Conservation (phyloP, 352 stramenopile genomes). For the Globisporangium iwayamae region DNA sequence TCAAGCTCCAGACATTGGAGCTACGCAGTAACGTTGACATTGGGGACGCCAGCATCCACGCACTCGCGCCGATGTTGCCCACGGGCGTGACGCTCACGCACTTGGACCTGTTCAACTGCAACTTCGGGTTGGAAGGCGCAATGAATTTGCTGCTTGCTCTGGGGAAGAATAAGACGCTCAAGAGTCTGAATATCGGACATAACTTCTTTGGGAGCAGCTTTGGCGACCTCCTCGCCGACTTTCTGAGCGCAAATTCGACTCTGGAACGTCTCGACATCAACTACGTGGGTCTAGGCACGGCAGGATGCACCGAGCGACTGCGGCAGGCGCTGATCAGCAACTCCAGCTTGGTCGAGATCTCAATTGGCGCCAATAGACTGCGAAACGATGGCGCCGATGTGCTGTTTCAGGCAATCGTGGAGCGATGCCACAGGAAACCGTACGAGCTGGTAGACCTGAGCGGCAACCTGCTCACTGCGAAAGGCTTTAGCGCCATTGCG, state of each 20-base stretch:
- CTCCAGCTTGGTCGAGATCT: slow-evolving; percentile 39
- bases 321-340: slow-evolving; percentile 51
- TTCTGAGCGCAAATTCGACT: slow-evolving; percentile 50
- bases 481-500: slow-evolving; percentile 37
- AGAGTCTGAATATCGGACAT: slow-evolving; percentile 60
- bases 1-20: slow-evolving; percentile 54
- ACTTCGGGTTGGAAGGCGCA: slow-evolving; percentile 60
- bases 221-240: slow-evolving; percentile 65
- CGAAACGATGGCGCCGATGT: slow-evolving; percentile 47
- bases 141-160: slow-evolving; percentile 57
- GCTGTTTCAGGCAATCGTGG: slow-evolving; percentile 48
- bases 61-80: slow-evolving; percentile 60
- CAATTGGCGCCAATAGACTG: slow-evolving; percentile 66
- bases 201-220: slow-evolving; percentile 71
- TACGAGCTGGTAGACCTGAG: slow-evolving; percentile 60
- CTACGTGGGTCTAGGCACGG: slow-evolving; percentile 55
- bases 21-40: slow-evolving; percentile 67
- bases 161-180: slow-evolving; percentile 43
- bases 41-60: slow-evolving; percentile 54
- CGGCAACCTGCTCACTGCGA: slow-evolving; percentile 68
- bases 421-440: slow-evolving; percentile 33
- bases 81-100: slow-evolving; percentile 38
- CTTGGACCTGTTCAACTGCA: slow-evolving; percentile 67
- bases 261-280: slow-evolving; percentile 52
- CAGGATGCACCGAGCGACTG: slow-evolving; percentile 46